Conservation (phyloP, 2,329 filamentous ascomycete species). For the Didymella keratinophila region DNA sequence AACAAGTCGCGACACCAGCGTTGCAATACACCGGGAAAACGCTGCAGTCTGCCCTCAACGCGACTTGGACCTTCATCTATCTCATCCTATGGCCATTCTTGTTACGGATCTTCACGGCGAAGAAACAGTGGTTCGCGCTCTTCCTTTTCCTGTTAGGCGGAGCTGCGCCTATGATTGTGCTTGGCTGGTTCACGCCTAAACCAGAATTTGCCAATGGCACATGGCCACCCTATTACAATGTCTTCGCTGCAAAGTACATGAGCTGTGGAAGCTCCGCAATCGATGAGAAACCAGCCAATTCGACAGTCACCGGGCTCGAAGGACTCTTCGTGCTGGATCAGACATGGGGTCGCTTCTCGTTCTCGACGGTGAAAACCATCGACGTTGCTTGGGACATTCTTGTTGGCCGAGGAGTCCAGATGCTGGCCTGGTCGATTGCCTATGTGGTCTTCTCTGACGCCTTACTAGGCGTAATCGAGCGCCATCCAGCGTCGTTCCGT, state of each 20-base stretch:
- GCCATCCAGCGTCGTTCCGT: conserved; percentile 43
- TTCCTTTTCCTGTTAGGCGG: conserved; percentile 19
- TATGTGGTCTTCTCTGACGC: conserved; percentile 48
- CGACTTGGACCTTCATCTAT: neutral
- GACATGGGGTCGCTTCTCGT: conserved; percentile 36
- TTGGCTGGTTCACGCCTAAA: conserved; percentile 20
- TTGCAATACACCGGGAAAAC: neutral
- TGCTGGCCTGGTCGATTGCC: conserved; percentile 37
- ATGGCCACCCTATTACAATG: conserved; percentile 13
- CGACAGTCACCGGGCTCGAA: conserved; percentile 33
- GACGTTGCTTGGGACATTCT: conserved; percentile 49
- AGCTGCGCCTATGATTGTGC: conserved; percentile 20
- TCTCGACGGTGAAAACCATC: conserved; percentile 47
- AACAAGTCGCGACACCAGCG: neutral
- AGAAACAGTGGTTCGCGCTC: conserved; percentile 25
- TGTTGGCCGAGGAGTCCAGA: conserved; percentile 45
- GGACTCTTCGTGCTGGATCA: conserved; percentile 41
- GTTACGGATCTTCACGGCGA: conserved; percentile 3
- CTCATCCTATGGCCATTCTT: neutral
- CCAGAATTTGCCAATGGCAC: neutral
- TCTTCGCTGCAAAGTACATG: conserved; percentile 28
- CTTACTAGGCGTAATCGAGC: conserved; percentile 46
- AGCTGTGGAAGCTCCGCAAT: conserved; percentile 19
- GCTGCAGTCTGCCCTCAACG: neutral
- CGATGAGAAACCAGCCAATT: conserved; percentile 20